A percentile compares a stretch with the other conserved stretches of the same genome.
phyloP scores from a whole-genome alignment of 768 basidiomycete species.

The Pleurotus pulmonarius region DNA sequence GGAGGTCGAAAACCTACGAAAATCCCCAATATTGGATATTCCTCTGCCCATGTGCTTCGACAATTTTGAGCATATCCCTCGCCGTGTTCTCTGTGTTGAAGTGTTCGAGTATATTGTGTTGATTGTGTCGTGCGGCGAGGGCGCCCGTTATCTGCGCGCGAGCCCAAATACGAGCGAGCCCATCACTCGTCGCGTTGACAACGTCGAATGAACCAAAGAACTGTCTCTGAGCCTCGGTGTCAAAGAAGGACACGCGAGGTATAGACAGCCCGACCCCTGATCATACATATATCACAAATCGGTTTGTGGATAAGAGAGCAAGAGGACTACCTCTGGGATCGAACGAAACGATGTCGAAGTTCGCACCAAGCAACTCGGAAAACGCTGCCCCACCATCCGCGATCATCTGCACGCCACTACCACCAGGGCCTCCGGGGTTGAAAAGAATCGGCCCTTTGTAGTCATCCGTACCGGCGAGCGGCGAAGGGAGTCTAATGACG shows the following conservation, averaged over 20 bases:
- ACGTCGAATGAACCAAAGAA: slow-evolving; percentile 16
- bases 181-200: slow-evolving; percentile 20
- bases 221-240: slow-evolving; percentile 28
- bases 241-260: slow-evolving; percentile 30
- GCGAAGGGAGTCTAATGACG: slow-evolving; percentile 33
- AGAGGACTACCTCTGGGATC: slow-evolving; percentile 39
- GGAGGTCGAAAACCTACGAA: slow-evolving; percentile 13
- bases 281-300: neutral
- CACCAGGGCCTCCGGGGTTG: slow-evolving; percentile 47
- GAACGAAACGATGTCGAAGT: slow-evolving; percentile 43
- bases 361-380: slow-evolving; percentile 30
- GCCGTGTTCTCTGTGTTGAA: slow-evolving; percentile 35
- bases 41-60: slow-evolving; percentile 23
- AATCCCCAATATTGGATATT: slow-evolving; percentile 33
- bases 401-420: slow-evolving; percentile 32
- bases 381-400: slow-evolving; percentile 19
- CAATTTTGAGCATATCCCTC: slow-evolving; percentile 33
- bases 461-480: slow-evolving; percentile 16
- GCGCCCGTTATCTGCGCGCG: slow-evolving; percentile 23
- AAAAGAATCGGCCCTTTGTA: slow-evolving; percentile 43
- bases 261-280: slow-evolving; percentile 31
- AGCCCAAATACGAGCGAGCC: slow-evolving; percentile 27
- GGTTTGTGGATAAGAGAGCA: neutral
- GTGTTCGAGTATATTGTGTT: slow-evolving; percentile 23
- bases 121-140: slow-evolving; percentile 21